phyloP scores from a whole-genome alignment of 805 yeast species.

The Helenozyma baotianmanensis region DNA sequence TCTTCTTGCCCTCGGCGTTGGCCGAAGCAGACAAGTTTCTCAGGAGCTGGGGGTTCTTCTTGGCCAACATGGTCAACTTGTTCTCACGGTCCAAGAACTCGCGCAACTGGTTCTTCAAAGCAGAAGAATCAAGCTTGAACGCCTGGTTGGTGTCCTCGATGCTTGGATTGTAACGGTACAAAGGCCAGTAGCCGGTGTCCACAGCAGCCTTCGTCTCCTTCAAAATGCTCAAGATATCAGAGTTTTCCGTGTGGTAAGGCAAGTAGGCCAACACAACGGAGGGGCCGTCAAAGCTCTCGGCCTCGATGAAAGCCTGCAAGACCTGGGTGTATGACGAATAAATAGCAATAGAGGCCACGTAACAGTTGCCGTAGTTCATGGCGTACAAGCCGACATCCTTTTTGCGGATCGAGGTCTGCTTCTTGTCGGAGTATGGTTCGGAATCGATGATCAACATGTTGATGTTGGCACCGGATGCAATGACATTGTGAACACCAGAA shows the following conservation, averaged over 20 bases:
- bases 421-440: slow-evolving; percentile 53
- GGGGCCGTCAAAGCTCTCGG: slow-evolving; percentile 86
- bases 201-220: slow-evolving; percentile 87
- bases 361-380: slow-evolving; percentile 84
- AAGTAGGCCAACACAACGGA: slow-evolving; percentile 86
- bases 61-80: slow-evolving; percentile 70
- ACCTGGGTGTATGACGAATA: slow-evolving; percentile 93
- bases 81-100: slow-evolving; percentile 87
- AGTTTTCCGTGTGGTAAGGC: slow-evolving; percentile 65
- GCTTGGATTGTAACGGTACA: slow-evolving; percentile 78
- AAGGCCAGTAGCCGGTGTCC: slow-evolving; percentile 95
- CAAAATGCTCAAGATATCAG: slow-evolving; percentile 66
- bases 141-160: slow-evolving; percentile 45
- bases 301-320: slow-evolving; percentile 82
- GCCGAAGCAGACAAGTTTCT: slow-evolving; percentile 66
- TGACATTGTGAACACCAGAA: slow-evolving; percentile 83
- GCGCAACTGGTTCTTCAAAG: slow-evolving; percentile 68
- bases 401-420: slow-evolving; percentile 54
- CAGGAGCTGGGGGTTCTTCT: slow-evolving; percentile 68
- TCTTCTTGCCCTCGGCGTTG: slow-evolving; percentile 49
- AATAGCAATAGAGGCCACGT: slow-evolving; percentile 91
- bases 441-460: slow-evolving; percentile 86
- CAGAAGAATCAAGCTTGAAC: slow-evolving; percentile 84
- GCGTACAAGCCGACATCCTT: slow-evolving; percentile 93
- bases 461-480: slow-evolving; percentile 69